Evolutionary conservation across 257 asterid species (phyloP).

Genomic region (Solanum sparsipilum): DNA sequence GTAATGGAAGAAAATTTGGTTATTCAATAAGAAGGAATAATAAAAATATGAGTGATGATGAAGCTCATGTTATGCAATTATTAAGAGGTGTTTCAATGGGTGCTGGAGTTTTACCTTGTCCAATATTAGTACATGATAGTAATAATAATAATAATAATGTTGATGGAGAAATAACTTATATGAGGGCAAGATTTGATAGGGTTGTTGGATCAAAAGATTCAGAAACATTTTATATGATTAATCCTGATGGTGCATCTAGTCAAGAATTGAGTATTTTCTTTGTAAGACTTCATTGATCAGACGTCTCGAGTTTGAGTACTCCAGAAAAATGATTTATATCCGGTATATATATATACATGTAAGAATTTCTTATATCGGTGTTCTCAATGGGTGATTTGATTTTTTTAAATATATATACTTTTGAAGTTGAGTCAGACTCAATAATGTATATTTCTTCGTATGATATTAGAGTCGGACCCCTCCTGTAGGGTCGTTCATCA

Average conservation of each 20-base stretch:
- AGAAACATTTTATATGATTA: conserved; percentile 81
- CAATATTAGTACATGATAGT: background rate
- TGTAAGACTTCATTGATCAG: conserved; percentile 23
- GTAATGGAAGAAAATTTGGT: conserved; percentile 75
- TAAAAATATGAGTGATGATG: conserved; percentile 60
- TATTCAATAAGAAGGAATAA: conserved; percentile 57
- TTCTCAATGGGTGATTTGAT: background rate
- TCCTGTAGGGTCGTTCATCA: background rate
- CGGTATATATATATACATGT: background rate
- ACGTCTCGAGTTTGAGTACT: background rate
- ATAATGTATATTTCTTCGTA: no score
- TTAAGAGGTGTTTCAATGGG: conserved; percentile 91
- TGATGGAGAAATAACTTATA: conserved; percentile 64
- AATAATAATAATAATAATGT: background rate
- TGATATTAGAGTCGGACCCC: background rate
- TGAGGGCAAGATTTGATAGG: conserved; percentile 77
- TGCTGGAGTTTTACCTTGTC: conserved; percentile 77
- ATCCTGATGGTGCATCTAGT: conserved; percentile 73
- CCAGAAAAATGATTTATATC: no score
- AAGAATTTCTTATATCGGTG: background rate
- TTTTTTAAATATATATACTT: background rate
- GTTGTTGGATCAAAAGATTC: conserved; percentile 76
- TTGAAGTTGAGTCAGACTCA: background rate
- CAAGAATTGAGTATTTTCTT: conserved; percentile 91
- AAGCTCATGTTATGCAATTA: conserved; percentile 57